phyloP scores from a whole-genome alignment of 257 asterid genomes.

The Solanum stenotomum region DNA sequence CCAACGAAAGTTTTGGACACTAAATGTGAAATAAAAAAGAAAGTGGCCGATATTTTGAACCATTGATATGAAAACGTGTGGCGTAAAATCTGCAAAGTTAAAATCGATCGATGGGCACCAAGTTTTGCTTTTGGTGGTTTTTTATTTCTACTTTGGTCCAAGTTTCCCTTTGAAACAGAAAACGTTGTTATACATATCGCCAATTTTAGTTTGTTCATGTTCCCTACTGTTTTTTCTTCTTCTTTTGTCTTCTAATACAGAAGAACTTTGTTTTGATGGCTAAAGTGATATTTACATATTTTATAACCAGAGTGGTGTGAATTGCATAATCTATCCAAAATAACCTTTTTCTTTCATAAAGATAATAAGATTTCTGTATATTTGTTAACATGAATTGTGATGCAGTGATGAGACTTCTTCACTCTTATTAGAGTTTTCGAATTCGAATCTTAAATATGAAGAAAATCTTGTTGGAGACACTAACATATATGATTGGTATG shows the following conservation, averaged over 20 bases:
- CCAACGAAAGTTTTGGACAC: rapidly evolving
- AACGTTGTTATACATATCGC: background rate
- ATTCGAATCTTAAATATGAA: too few species aligned
- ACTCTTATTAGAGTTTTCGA: too few species aligned
- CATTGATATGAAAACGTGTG: background rate
- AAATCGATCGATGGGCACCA: background rate
- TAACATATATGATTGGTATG: too few species aligned
- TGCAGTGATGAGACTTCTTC: background rate
- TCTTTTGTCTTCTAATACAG: background rate
- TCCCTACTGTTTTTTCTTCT: background rate
- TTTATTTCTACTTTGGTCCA: background rate
- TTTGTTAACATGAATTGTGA: too few species aligned
- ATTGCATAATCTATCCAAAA: background rate
- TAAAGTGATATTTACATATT: background rate
- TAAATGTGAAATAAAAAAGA: background rate
- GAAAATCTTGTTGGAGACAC: too few species aligned
- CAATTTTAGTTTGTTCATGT: background rate
- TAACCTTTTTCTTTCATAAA: background rate
- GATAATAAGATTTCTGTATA: too few species aligned
- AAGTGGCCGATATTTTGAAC: background rate
- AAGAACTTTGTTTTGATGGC: background rate
- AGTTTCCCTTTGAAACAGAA: background rate
- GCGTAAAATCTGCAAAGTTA: background rate
- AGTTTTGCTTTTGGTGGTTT: background rate
- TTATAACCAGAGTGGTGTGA: background rate